phyloP scores from a whole-genome alignment of 176 grass and related monocot species.

The Hordeum marinum region DNA sequence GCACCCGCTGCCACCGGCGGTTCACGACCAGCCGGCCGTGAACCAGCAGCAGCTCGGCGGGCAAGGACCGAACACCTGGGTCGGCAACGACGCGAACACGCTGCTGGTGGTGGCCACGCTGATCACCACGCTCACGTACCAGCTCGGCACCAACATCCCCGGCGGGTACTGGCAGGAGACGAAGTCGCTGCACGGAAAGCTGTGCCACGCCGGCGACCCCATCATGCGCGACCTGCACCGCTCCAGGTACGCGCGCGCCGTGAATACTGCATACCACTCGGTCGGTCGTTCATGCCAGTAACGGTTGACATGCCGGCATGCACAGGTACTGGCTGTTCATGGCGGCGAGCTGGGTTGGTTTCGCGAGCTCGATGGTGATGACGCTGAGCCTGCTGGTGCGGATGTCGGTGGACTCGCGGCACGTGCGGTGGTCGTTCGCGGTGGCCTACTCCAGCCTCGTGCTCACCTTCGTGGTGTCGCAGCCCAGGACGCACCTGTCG shows the following conservation, averaged over 20 bases:
- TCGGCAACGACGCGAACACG: conserved; percentile 39
- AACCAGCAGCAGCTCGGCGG: conserved; percentile 11
- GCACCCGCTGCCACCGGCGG: neutral
- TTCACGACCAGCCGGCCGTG: neutral
- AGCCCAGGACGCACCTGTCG: conserved; percentile 32
- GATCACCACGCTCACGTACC: conserved; percentile 60
- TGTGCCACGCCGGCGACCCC: conserved; percentile 35
- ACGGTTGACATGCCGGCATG: neutral
- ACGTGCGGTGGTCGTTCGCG: conserved; percentile 42
- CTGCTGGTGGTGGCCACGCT: conserved; percentile 52
- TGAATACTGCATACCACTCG: neutral
- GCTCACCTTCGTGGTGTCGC: conserved; percentile 51
- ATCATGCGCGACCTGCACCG: conserved; percentile 56
- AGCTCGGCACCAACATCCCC: conserved; percentile 42
- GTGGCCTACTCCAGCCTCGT: conserved; percentile 56
- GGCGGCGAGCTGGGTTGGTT: conserved; percentile 41
- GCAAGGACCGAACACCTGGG: conserved; percentile 17
- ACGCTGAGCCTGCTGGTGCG: conserved; percentile 49
- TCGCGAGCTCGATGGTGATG: conserved; percentile 50
- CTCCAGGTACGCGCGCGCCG: neutral
- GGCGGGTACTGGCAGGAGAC: conserved; percentile 55
- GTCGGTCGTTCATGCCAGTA: neutral
- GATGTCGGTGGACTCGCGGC: conserved; percentile 26
- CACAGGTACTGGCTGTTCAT: conserved; percentile 43
- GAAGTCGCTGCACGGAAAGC: neutral